Conservation (phyloP, 2,329 filamentous ascomycete genomes). For the Fusarium sp. region DNA sequence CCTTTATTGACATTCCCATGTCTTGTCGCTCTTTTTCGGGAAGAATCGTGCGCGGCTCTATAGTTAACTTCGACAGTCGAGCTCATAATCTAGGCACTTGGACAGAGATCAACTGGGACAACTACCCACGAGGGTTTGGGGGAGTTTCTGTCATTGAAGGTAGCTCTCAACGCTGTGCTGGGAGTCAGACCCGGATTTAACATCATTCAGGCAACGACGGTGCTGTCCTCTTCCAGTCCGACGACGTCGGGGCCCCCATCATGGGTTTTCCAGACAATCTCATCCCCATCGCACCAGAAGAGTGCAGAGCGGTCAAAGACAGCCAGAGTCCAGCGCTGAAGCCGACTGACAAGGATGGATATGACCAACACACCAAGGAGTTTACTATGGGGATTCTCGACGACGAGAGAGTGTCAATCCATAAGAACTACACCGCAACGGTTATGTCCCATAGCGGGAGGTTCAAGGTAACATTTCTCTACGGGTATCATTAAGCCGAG, state of each 20-base stretch:
- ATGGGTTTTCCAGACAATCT: constrained; percentile 28
- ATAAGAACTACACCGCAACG: constrained; percentile 26
- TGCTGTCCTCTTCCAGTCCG: constrained; percentile 21
- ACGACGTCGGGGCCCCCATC: constrained; percentile 16
- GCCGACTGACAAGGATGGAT: constrained; percentile 34
- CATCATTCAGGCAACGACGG: constrained; percentile 29
- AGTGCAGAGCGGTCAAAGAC: constrained; percentile 23
- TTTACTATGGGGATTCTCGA: constrained; percentile 20
- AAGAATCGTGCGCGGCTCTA: constrained; percentile 32
- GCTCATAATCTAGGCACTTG: constrained; percentile 38
- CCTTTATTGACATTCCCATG: constrained; percentile 30
- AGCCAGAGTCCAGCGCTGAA: constrained; percentile 24
- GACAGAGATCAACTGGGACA: constrained; percentile 31
- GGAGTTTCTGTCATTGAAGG: constrained; percentile 39
- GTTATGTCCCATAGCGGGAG: constrained; percentile 34
- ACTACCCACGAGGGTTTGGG: constrained; percentile 27
- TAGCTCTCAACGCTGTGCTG: background rate
- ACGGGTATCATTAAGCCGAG: constrained; percentile 17
- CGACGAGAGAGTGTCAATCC: constrained; percentile 20
- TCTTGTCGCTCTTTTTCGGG: constrained; percentile 26
- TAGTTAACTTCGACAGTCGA: constrained; percentile 22
- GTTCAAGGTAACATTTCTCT: constrained; percentile 19
- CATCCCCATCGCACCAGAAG: constrained; percentile 16
- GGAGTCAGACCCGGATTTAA: background rate
- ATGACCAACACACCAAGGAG: constrained; percentile 23